phyloP scores from a whole-genome alignment of 148 eudicot species.

The Dysphania ambrosioides region DNA sequence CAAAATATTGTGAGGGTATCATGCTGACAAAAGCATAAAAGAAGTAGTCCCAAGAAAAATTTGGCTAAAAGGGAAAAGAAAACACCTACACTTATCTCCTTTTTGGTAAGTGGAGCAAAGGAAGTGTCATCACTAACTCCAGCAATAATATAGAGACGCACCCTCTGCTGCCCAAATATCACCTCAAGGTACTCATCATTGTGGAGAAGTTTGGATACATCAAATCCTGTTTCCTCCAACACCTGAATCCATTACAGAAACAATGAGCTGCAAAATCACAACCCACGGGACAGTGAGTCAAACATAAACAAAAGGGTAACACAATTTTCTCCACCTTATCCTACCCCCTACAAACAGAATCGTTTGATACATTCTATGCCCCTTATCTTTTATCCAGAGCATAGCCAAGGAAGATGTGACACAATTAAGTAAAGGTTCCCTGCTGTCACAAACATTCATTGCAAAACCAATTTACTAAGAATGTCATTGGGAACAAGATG shows the following conservation, averaged over 20 bases:
- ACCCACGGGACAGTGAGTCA: not conserved
- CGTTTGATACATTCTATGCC: too few relatives aligned
- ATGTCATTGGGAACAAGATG: not conserved
- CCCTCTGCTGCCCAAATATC: slow-evolving; percentile 94
- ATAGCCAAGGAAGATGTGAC: not conserved
- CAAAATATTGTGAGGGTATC: not conserved
- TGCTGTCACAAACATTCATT: not conserved
- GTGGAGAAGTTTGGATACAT: slow-evolving; percentile 72
- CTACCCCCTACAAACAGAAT: not conserved
- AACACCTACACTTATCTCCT: slow-evolving; percentile 87
- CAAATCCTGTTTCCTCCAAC: slow-evolving; percentile 96
- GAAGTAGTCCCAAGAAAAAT: not conserved
- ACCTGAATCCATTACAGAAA: slow-evolving; percentile 50
- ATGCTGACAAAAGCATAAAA: slow-evolving; percentile 2
- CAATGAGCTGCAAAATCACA: slow-evolving; percentile 4
- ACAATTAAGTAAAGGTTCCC: not conserved
- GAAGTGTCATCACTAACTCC: slow-evolving; percentile 80
- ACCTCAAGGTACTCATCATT: slow-evolving; percentile 84
- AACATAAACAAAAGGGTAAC: not conserved
- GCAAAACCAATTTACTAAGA: not conserved
- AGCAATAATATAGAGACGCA: slow-evolving; percentile 85
- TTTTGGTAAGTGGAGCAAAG: slow-evolving; percentile 93
- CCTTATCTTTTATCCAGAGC: not conserved
- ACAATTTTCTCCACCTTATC: not conserved
- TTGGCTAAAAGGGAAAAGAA: slow-evolving; percentile 3